Evolutionary conservation across 129 eudicot species (phyloP).

Genomic region (Lactuca sativa): DNA sequence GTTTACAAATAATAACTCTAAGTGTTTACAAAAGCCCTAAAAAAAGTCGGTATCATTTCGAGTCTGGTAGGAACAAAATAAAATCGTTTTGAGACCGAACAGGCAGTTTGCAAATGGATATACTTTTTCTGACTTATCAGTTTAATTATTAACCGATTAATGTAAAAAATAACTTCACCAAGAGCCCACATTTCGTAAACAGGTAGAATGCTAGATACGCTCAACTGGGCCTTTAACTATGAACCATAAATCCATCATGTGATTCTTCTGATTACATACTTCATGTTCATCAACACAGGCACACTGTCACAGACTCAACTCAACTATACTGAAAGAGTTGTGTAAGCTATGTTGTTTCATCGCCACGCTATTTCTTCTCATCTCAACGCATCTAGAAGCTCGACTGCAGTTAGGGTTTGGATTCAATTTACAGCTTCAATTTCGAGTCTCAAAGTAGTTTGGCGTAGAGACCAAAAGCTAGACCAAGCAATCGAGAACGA

Average conservation of each 20-base stretch:
- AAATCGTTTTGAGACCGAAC: no score
- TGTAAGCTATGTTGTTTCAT: conserved; percentile 29
- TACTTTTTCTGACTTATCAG: no score
- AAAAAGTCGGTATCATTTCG: no score
- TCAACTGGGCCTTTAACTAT: neutral
- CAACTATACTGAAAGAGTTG: neutral
- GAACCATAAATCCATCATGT: neutral
- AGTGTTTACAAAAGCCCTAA: no score
- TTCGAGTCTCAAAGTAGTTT: conserved; percentile 71
- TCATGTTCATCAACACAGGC: neutral
- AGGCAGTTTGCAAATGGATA: no score
- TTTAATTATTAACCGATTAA: no score
- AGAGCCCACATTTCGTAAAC: no score
- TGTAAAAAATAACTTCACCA: no score
- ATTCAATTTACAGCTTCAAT: conserved; percentile 46
- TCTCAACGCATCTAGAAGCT: conserved; percentile 9
- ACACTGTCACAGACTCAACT: neutral
- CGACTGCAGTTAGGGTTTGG: conserved; percentile 15
- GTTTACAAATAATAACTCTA: no score
- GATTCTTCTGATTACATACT: neutral
- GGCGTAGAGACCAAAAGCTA: conserved; percentile 72
- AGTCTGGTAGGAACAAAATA: no score
- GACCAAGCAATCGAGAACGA: conserved; percentile 73
- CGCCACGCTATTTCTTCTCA: conserved; percentile 21
- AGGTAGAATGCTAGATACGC: neutral